These are phyloP conservation scores for Penicillium sp. DNA, from an alignment of 2,329 filamentous ascomycete species.

Conservation along the genomic window DNA sequence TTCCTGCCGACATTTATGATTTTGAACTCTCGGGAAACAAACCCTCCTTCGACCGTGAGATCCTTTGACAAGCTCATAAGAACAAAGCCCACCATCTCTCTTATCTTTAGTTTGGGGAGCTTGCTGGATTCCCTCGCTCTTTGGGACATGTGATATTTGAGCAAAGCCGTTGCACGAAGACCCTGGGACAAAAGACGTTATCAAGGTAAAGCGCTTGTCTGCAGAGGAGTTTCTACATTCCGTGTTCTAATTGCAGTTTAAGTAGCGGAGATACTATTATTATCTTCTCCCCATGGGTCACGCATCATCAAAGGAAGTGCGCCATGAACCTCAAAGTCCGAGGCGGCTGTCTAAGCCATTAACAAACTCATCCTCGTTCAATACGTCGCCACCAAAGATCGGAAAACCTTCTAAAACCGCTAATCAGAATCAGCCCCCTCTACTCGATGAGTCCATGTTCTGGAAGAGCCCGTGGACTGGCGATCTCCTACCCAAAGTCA, in stretches of 20 bases:
- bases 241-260: neutral
- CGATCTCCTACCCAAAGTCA: slow-evolving; percentile 20
- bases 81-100: neutral
- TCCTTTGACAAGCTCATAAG: neutral
- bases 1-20: neutral
- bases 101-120: neutral
- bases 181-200: neutral
- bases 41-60: neutral
- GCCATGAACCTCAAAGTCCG: slow-evolving; percentile 29
- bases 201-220: neutral
- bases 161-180: neutral
- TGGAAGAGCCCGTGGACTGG: slow-evolving; percentile 37
- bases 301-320: slow-evolving; percentile 29
- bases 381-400: slow-evolving; percentile 2
- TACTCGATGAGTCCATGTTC: slow-evolving; percentile 16
- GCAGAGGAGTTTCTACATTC: neutral
- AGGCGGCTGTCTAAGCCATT: slow-evolving; percentile 37
- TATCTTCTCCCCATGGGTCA: slow-evolving; percentile 30
- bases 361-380: slow-evolving; percentile 21
- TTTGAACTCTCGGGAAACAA: neutral
- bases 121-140: neutral
- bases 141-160: neutral
- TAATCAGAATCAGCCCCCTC: neutral
- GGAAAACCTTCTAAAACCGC: neutral
- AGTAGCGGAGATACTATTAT: neutral